Percentiles rank a stretch among this genome's conserved stretches.
Conservation (phyloP, 768 basidiomycete genomes). For the Naematelia aurantialba region DNA sequence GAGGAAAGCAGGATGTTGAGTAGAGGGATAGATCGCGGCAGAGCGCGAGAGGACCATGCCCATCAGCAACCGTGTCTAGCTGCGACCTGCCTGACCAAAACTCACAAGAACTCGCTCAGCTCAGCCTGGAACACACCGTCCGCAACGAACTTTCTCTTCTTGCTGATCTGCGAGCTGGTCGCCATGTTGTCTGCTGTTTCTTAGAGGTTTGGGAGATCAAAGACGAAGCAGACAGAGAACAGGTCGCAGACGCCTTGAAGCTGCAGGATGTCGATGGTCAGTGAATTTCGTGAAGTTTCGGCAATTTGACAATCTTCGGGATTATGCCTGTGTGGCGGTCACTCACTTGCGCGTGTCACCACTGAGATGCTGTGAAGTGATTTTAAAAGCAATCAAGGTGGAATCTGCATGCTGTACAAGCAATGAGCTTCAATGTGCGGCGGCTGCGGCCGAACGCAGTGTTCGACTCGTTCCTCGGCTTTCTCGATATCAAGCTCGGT, state of each 20-base stretch:
- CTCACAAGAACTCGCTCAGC: constrained; percentile 90
- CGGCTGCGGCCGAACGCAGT: constrained; percentile 28
- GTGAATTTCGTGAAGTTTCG: constrained; percentile 6
- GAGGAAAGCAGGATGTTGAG: background rate
- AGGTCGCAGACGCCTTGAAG: constrained; percentile 1
- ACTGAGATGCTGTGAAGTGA: too few relatives aligned
- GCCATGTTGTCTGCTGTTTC: constrained; percentile 42
- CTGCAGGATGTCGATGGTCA: constrained; percentile 1
- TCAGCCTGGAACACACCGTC: constrained; percentile 99
- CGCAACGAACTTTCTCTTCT: constrained; percentile 95
- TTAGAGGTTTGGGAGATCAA: constrained; percentile 4
- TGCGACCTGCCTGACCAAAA: constrained; percentile 7
- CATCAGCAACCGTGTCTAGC: too few relatives aligned
- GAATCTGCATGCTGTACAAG: background rate
- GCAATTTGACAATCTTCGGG: constrained; percentile 5
- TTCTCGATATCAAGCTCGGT: constrained; percentile 89
- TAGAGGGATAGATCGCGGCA: background rate
- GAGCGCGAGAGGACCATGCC: constrained; percentile 3
- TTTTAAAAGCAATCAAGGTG: background rate
- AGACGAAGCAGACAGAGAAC: constrained; percentile 14
- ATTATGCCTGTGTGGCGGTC: constrained; percentile 10
- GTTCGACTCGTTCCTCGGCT: constrained; percentile 66
- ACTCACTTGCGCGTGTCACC: constrained; percentile 3
- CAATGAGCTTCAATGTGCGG: constrained; percentile 28
- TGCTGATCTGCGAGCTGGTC: constrained; percentile 63